Percentiles rank a stretch among this genome's conserved stretches.
Conservation (phyloP, 2,329 filamentous ascomycete genomes). For the Fusarium redolens region DNA sequence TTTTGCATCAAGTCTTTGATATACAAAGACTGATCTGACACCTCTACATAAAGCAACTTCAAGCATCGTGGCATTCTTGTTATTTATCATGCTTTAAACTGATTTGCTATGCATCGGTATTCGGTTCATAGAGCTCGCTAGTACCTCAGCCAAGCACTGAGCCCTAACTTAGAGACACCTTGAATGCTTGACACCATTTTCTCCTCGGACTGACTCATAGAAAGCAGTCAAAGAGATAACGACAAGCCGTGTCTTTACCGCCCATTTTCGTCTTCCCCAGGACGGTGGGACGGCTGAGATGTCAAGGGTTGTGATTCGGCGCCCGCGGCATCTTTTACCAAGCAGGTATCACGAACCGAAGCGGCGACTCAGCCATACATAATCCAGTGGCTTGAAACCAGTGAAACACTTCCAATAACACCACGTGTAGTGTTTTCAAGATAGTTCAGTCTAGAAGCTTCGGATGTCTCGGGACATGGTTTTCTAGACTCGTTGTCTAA, state of each 20-base stretch:
- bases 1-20: neutral
- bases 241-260: neutral
- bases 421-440: neutral
- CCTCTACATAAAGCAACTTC: too few relatives aligned
- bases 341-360: neutral
- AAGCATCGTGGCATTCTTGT: too few relatives aligned
- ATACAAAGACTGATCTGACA: fast-evolving
- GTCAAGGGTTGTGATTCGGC: neutral
- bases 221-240: neutral
- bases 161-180: neutral
- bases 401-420: neutral
- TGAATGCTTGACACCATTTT: neutral
- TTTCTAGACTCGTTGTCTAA: neutral
- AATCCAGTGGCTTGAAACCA: neutral
- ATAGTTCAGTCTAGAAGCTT: neutral
- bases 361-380: neutral
- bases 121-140: too few relatives aligned
- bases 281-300: too few relatives aligned
- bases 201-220: neutral
- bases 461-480: neutral
- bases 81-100: too few relatives aligned
- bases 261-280: neutral
- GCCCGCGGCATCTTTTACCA: neutral
- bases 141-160: fast-evolving
- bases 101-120: fast-evolving